A percentile compares a stretch with the other conserved stretches of the same genome.
Conservation (phyloP, 2,329 filamentous ascomycete species). For the Parastagonospora avenae region DNA sequence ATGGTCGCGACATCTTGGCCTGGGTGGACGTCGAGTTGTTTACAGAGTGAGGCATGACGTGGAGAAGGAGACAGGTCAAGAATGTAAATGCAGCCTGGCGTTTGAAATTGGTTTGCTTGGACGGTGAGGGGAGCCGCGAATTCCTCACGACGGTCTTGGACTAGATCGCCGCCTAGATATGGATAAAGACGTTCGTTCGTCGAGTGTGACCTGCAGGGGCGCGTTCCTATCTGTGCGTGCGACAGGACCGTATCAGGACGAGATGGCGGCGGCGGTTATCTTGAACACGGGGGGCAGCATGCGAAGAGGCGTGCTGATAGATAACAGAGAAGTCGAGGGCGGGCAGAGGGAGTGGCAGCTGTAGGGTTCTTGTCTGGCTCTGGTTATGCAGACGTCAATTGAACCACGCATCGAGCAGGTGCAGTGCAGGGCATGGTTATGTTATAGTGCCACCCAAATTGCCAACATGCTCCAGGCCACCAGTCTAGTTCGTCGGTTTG, state of each 20-base stretch:
- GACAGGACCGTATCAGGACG: constrained; percentile 10
- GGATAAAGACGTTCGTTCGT: constrained; percentile 20
- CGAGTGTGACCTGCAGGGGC: constrained; percentile 24
- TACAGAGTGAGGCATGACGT: constrained; percentile 44
- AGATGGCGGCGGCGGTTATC: constrained; percentile 8
- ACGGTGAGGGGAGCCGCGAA: constrained; percentile 29
- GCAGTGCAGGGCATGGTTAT: constrained; percentile 2
- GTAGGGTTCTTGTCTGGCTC: background rate
- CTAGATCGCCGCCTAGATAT: constrained; percentile 32
- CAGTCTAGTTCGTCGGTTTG: constrained; percentile 2
- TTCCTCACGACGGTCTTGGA: constrained; percentile 25
- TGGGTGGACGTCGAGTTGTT: constrained; percentile 38
- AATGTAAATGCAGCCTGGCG: constrained; percentile 8
- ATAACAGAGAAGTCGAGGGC: background rate
- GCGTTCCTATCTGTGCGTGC: constrained; percentile 15
- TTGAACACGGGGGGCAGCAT: background rate
- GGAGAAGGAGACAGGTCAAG: constrained; percentile 6
- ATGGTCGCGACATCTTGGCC: constrained; percentile 43
- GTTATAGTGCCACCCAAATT: constrained; percentile 12
- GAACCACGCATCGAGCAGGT: background rate
- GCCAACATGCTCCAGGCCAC: constrained; percentile 6
- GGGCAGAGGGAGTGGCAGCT: background rate
- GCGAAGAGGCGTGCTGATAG: background rate
- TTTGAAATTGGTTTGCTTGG: constrained; percentile 22
- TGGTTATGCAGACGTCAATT: background rate